Evolutionary conservation across 495 filamentous ascomycete species (phyloP).

Genomic region (Penicillium lividum): DNA sequence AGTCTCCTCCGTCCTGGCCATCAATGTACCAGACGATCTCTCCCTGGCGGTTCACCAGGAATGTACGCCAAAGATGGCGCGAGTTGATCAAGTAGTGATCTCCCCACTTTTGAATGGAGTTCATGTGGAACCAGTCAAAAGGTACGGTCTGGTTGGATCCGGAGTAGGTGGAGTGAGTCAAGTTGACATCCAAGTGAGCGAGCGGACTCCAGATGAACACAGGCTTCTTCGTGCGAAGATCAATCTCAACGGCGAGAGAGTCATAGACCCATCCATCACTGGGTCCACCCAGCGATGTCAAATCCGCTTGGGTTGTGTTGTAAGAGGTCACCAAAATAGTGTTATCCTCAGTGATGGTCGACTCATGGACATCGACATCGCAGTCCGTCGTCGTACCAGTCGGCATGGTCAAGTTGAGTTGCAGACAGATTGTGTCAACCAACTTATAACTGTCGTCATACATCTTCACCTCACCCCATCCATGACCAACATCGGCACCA

Average conservation of each 20-base stretch:
- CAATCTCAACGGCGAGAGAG: conserved; percentile 45
- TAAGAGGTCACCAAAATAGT: conserved; percentile 51
- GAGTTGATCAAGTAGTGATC: conserved; percentile 37
- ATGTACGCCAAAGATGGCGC: conserved; percentile 29
- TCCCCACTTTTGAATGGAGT: conserved; percentile 32
- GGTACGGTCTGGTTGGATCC: conserved; percentile 21
- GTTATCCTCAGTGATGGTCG: conserved; percentile 37
- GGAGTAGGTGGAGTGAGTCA: conserved; percentile 4
- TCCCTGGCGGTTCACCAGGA: conserved; percentile 25
- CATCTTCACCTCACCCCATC: conserved; percentile 33
- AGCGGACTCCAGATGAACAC: conserved; percentile 34
- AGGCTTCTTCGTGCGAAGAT: conserved; percentile 33
- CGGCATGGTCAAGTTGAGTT: conserved; percentile 11
- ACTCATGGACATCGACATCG: conserved; percentile 37
- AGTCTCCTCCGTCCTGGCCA: conserved; percentile 34
- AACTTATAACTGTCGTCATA: conserved; percentile 44
- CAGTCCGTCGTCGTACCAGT: conserved; percentile 5
- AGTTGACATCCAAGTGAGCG: conserved; percentile 8
- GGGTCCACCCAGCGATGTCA: conserved; percentile 34
- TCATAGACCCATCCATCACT: conserved; percentile 45
- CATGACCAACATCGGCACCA: conserved; percentile 15
- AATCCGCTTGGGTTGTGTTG: conserved; percentile 40
- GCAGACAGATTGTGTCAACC: conserved; percentile 28
- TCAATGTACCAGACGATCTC: conserved; percentile 33
- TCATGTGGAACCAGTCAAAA: conserved; percentile 43